Conservation (phyloP, 2,329 filamentous ascomycete species). For the Aspergillus clavatus region DNA sequence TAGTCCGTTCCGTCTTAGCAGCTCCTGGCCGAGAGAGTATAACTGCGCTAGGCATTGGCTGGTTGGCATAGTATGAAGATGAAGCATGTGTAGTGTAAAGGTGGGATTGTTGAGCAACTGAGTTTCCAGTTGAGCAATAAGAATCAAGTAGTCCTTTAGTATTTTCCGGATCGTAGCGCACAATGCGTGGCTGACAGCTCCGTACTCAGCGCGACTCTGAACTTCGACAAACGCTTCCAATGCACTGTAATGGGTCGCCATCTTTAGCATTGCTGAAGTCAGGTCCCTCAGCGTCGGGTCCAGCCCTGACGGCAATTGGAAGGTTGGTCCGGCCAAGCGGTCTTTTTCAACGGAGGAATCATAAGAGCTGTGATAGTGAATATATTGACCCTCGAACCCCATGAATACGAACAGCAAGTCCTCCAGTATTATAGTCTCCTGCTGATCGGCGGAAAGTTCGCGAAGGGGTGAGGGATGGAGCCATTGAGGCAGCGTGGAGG, state of each 20-base stretch:
- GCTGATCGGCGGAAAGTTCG: conserved; percentile 69
- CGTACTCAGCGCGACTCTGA: conserved; percentile 87
- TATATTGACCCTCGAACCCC: conserved; percentile 97
- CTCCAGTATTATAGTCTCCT: conserved; percentile 83
- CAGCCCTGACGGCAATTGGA: conserved; percentile 73
- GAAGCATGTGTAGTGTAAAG: conserved; percentile 90
- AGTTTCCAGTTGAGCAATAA: conserved; percentile 89
- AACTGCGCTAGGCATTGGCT: conserved; percentile 88
- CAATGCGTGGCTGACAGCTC: conserved; percentile 88
- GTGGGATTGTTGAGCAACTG: conserved; percentile 82
- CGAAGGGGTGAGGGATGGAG: conserved; percentile 65
- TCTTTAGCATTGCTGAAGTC: conserved; percentile 81
- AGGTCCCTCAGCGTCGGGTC: conserved; percentile 90
- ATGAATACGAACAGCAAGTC: conserved; percentile 94
- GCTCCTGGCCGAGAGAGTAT: conserved; percentile 79
- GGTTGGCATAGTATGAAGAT: conserved; percentile 84
- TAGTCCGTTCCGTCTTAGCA: conserved; percentile 81
- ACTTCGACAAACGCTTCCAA: conserved; percentile 91
- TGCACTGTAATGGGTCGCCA: conserved; percentile 89
- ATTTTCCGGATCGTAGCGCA: conserved; percentile 92
- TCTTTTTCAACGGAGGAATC: conserved; percentile 82
- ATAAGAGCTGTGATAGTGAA: conserved; percentile 78
- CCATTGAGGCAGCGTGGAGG: conserved; percentile 62
- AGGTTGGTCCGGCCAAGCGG: conserved; percentile 74
- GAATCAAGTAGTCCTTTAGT: conserved; percentile 86